Evolutionary conservation across 257 asterid genomes (phyloP).

Genomic region (Nicotiana sylvestris): DNA sequence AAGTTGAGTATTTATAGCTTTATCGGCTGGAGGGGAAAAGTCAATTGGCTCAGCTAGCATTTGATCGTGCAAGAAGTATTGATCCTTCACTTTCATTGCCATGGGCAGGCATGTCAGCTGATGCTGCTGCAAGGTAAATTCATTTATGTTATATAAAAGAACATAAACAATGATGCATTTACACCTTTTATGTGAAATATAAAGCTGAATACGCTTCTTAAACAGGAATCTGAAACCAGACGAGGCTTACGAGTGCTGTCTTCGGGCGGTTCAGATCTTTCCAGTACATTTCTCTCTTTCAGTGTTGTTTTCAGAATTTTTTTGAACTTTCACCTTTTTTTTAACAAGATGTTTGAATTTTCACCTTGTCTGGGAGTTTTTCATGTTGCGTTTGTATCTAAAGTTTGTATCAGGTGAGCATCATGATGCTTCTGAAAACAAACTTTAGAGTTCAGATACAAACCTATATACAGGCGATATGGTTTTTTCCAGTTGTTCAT

Average conservation of each 20-base stretch:
- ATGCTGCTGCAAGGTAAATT: conserved; percentile 69
- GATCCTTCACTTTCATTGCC: conserved; percentile 96
- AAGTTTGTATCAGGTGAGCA: background rate
- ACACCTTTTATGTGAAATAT: conserved; percentile 11
- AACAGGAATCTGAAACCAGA: conserved; percentile 65
- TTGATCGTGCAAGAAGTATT: conserved; percentile 96
- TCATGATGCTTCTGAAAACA: conserved; percentile 3
- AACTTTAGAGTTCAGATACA: background rate
- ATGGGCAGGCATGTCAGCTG: conserved; percentile 99
- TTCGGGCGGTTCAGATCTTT: conserved; percentile 69
- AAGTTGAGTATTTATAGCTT: conserved; percentile 42
- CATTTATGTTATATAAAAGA: conserved; percentile 11
- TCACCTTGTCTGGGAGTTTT: background rate
- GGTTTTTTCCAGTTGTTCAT: background rate
- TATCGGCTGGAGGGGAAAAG: conserved; percentile 66
- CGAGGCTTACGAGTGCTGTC: conserved; percentile 96
- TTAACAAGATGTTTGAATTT: background rate
- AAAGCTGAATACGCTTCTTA: conserved; percentile 20
- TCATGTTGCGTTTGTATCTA: conserved; percentile 1
- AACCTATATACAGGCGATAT: background rate
- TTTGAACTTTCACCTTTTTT: background rate
- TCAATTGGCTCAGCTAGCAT: conserved; percentile 84
- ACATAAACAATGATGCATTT: background rate
- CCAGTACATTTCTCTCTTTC: conserved; percentile 47
- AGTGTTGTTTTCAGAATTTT: background rate